Evolutionary conservation across 768 basidiomycete species (phyloP), one percentile per base, ranked within the genome.

Genomic region (Leccinum disarticulatum): DNA sequence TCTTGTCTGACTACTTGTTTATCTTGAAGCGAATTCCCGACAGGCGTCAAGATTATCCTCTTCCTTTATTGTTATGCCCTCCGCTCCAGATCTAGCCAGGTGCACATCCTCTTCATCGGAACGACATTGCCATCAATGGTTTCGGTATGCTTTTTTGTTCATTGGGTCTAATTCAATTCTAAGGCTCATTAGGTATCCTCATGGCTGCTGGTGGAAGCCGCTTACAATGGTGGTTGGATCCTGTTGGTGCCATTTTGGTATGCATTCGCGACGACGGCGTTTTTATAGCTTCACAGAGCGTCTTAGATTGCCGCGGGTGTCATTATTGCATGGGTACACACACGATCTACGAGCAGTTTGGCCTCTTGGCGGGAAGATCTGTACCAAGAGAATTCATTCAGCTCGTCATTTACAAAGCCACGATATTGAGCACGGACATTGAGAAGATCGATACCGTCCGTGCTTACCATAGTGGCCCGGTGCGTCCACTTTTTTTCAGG

Each of bases 351-450:
- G 74, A 76, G 56, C 86, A 98, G 71, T 98, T 98, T 65, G 86
- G 86, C 61, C 83, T 91, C 17, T 79, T 99, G 47, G 94, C 94
- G 0, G 97, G 97, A 35, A 93, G 90, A 76, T 90, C 94, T 1
- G 97, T 96, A 2, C 90, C 94, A 2, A 86, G 89, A 63, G 91
- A 95, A 15, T 97, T 97, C 71, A 74, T 92, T 53, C 92, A 97
- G 68, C 83, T 97, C 36, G 80, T 98, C 68, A 89, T 90, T 58
- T 98, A 98, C 81, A 98, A 98, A 67, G 77, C 74, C 19, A 84
- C 86, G 73, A 98, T 93, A 7, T 98, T 97, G 76, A 89, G 85
- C 68, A 82, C 87, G 7, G 87, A 90, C 35, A 95, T 98, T 54
- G 82, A 87, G 59, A 86, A 90, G 71, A 79, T 98, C 31, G 96